Evolutionary conservation across 2,329 filamentous ascomycete genomes (phyloP).

Genomic region (Metarhizium humberi): DNA sequence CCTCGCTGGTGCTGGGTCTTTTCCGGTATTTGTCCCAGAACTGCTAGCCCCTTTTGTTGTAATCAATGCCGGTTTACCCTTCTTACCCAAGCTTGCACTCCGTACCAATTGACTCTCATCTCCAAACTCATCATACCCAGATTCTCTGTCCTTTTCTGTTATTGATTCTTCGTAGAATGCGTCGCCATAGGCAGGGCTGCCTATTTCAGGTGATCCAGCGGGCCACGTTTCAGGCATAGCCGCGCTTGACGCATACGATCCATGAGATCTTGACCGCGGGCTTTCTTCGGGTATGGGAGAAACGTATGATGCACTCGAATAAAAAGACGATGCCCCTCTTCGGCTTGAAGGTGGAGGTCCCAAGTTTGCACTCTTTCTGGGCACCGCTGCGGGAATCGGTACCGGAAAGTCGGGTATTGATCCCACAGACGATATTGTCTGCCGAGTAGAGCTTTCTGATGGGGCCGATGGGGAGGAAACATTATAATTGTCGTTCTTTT

Average conservation of each 20-base stretch:
- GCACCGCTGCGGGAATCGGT: conserved; percentile 21
- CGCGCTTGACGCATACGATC: conserved; percentile 62
- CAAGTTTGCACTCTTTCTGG: conserved; percentile 41
- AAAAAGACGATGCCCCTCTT: conserved; percentile 53
- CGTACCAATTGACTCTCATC: conserved; percentile 51
- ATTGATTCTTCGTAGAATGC: conserved; percentile 41
- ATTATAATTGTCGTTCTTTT: conserved; percentile 23
- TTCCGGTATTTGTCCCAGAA: conserved; percentile 12
- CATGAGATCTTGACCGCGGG: conserved; percentile 45
- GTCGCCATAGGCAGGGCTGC: conserved; percentile 37
- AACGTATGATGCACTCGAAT: conserved; percentile 57
- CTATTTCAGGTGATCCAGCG: conserved; percentile 31
- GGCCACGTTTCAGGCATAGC: conserved; percentile 63
- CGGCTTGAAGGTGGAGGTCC: conserved; percentile 53
- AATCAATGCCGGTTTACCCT: conserved; percentile 48
- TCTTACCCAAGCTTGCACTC: conserved; percentile 52
- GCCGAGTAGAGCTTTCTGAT: conserved; percentile 38
- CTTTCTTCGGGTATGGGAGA: conserved; percentile 70
- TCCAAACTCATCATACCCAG: conserved; percentile 34
- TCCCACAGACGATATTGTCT: conserved; percentile 43
- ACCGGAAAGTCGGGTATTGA: conserved; percentile 52
- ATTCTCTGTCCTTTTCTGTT: conserved; percentile 32
- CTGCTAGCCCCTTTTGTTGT: conserved; percentile 20
- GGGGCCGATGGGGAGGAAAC: conserved; percentile 37
- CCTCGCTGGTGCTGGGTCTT: conserved; percentile 26